Base-by-base conservation (phyloP, 2,329 filamentous ascomycete species). In the Aspergillus niger region DNA sequence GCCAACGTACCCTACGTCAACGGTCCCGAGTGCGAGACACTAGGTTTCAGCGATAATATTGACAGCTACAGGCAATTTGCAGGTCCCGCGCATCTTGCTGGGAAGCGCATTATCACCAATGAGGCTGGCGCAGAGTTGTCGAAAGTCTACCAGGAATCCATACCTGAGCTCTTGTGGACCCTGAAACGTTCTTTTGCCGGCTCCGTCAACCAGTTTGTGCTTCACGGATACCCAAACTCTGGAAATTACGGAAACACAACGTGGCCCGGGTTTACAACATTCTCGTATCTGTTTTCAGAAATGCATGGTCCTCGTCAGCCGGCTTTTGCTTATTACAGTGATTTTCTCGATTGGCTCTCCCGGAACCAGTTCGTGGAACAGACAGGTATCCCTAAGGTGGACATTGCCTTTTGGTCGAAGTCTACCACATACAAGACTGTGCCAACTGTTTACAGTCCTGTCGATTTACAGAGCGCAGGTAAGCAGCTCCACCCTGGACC, bases 181-280 rank as follows among this genome's bases (percentile, higher is more conserved):
- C 65, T 78, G 8, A 79, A 80, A 39, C 69, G 73, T 5, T 74
- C 77, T 0, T 67, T 79, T 47, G 74, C 75, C 1, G 80, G 74
- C 3, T 76, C 75, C 1, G 69, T 82, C 17, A 83, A 80, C 43
- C 74, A 78, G 44, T 67, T 79, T 39, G 74, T 83, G 4, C 64
- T 82, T 7, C 81, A 84, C 60, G 81, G 81, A 0, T 71, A 71
- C 49, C 66, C 79, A 0, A 81, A 78, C 53, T 73, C 74, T 0
- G 77, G 76, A 2, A 63, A 75, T 5, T 83, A 82, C 56, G 66
- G 67, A 0, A 76, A 79, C 52, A 83, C 81, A 0, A 82, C 81
- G 0, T 84, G 81, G 81, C 82, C 82, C 0, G 79, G 78, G 0
- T 81, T 76, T 55, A 77, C 77, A 0, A 72, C 80, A 0, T 83